Evolutionary conservation across 441 rosid species (phyloP), one percentile per base, ranked within the genome.

Genomic region (Breynia disticha): DNA sequence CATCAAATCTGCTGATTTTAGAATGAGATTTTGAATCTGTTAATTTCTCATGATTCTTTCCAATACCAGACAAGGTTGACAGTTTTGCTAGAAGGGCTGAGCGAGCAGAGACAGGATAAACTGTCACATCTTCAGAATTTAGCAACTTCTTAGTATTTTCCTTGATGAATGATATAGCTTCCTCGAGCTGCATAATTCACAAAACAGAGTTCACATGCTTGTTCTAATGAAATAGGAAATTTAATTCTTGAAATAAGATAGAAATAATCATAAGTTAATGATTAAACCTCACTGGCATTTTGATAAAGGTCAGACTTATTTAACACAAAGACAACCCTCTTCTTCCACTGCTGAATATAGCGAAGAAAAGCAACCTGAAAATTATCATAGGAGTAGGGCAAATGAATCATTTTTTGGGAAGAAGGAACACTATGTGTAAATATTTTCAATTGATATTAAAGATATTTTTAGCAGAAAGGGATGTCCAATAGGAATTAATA

Each of bases 281-380:
- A 44, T 10, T 55, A 65, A 59, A 91, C 98, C 97, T 91, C 97
- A 60, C 66, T 66, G 48, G 76, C 53, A 76, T 76, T 80, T 75
- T 64, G 87, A 72, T 91, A 88, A 53, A 91, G 84, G 60, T 91
- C 98, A 56, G 97, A 74, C 69, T 88, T 91, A 67, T 91, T 88
- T 64, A 91, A 77, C 62, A 88, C 81, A 66, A 91, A 88, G 47
- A 88, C 81, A 60, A 82, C 83, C 72, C 82, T 91, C 82, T 91
- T 88, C 78, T 79, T 91, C 98, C 97, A 91, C 56, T 84, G 91
- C 64, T 88, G 97, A 48, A 78, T 84, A 60, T 91, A 91, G 54
- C 82, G 90, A 69, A 91, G 95, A 75, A 91, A 91, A 46, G 65
- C 64, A 69, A 91, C 97, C 98, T 91, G 77, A 54, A 64, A 73